Evolutionary conservation across 2,329 filamentous ascomycete species (phyloP), one percentile per base, ranked within the genome.

Genomic region (Aphanoascus verrucosus): DNA sequence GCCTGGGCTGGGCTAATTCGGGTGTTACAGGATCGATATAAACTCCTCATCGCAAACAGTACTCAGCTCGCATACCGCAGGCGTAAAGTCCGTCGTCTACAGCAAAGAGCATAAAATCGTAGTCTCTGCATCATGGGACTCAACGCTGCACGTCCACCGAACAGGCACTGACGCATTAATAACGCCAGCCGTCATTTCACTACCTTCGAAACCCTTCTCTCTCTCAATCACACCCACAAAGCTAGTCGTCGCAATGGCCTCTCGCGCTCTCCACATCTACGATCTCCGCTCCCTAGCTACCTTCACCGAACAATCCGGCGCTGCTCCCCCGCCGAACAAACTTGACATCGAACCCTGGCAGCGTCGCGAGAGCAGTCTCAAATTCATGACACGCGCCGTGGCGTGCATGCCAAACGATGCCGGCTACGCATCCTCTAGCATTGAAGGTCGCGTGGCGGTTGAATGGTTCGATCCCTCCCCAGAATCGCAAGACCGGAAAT

Each of bases 371-470:
- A 94, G 88, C 50, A 94, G 86, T 23, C 79, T 98, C 65, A 94
- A 96, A 68, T 98, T 95, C 72, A 88, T 96, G 76, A 97, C 91
- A 1, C 82, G 93, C 56, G 87, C 88, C 15, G 86, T 97, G 0
- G 84, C 89, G 14, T 95, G 91, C 69, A 97, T 98, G 93, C 91
- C 93, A 12, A 90, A 93, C 63, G 93, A 96, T 60, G 86, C 85
- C 9, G 93, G 93, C 4, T 98, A 97, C 67, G 90, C 91, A 8
- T 91, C 86, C 1, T 88, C 82, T 55, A 90, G 84, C 63, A 98
- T 98, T 63, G 93, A 98, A 67, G 93, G 93, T 3, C 83, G 93
- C 62, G 89, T 98, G 1, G 91, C 90, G 0, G 93, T 98, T 0
- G 93, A 98, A 69, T 97, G 90, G 88, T 97, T 98, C 67, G 93